Conservation (phyloP, 352 stramenopile genomes). For the Phytophthora lateralis region DNA sequence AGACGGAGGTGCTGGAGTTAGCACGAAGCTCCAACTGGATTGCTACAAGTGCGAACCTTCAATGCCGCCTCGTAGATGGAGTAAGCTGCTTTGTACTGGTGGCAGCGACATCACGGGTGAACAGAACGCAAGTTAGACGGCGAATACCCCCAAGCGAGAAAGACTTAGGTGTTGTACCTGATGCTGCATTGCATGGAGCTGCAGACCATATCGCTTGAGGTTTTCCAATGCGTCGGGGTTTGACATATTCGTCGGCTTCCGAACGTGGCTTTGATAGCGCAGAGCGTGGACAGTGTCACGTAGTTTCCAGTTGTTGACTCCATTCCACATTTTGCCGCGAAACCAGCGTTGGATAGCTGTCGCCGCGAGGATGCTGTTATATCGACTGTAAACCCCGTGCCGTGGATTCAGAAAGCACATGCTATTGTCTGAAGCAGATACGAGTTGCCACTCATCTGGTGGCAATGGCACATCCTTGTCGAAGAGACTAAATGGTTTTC, state of each 20-base stretch:
- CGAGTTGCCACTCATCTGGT: constrained; percentile 47
- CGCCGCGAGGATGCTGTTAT: constrained; percentile 46
- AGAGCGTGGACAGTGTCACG: constrained; percentile 39
- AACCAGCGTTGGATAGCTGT: constrained; percentile 59
- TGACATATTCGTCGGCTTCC: constrained; percentile 17
- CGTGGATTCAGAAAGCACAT: constrained; percentile 49
- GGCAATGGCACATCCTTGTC: constrained; percentile 49
- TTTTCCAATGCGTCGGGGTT: constrained; percentile 31
- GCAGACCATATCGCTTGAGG: constrained; percentile 47
- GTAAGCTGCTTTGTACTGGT: constrained; percentile 58
- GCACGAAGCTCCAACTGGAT: background rate
- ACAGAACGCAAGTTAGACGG: constrained; percentile 1
- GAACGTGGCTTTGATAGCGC: constrained; percentile 41
- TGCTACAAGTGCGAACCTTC: constrained; percentile 34
- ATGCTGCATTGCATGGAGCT: constrained; percentile 57
- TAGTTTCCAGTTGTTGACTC: constrained; percentile 50
- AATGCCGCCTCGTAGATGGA: constrained; percentile 56
- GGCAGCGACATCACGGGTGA: background rate
- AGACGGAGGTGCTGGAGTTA: constrained; percentile 4
- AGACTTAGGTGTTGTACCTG: constrained; percentile 35
- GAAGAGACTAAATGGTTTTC: constrained; percentile 57
- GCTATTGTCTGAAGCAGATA: constrained; percentile 5
- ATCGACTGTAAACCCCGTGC: constrained; percentile 44
- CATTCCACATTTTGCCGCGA: constrained; percentile 56
- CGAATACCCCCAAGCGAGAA: background rate